phyloP scores from a whole-genome alignment of 805 yeast genomes.

The Candida tammaniensis region DNA sequence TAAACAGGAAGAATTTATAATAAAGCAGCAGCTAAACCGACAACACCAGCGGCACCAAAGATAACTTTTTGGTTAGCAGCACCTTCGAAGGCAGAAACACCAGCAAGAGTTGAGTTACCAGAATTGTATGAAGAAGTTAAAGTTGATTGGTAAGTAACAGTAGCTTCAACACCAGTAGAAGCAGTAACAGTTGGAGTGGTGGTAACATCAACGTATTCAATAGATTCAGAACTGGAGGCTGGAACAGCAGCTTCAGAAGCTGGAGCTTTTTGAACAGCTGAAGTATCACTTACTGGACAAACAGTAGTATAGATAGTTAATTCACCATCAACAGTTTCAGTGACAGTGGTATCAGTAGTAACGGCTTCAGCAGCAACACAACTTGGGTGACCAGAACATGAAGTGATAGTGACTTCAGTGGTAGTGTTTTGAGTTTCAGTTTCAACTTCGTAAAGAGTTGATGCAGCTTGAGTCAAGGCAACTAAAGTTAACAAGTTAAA shows the following conservation, averaged over 20 bases:
- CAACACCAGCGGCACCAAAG: slow-evolving; percentile 38
- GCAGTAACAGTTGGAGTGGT: slow-evolving; percentile 47
- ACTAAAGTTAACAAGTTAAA: slow-evolving; percentile 22
- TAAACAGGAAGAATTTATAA: slow-evolving; percentile 18
- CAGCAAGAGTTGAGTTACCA: slow-evolving; percentile 17
- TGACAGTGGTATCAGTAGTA: slow-evolving; percentile 29
- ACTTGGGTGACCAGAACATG: slow-evolving; percentile 32
- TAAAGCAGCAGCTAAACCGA: slow-evolving; percentile 40
- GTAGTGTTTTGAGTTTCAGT: slow-evolving; percentile 27
- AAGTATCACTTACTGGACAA: slow-evolving; percentile 29
- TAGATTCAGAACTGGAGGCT: slow-evolving; percentile 14
- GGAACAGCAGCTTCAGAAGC: slow-evolving; percentile 13
- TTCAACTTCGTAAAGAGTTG: slow-evolving; percentile 17
- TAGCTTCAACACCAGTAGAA: slow-evolving; percentile 47
- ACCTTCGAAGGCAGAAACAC: slow-evolving; percentile 28
- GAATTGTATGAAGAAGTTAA: slow-evolving; percentile 28
- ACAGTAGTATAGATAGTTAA: slow-evolving; percentile 36
- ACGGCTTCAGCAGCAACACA: slow-evolving; percentile 18
- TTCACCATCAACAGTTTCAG: slow-evolving; percentile 31
- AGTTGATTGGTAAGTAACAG: slow-evolving; percentile 36
- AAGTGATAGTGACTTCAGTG: slow-evolving; percentile 36
- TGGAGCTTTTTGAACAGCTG: slow-evolving; percentile 7
- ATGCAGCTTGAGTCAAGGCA: slow-evolving; percentile 22
- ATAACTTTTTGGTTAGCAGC: slow-evolving; percentile 26
- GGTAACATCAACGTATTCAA: slow-evolving; percentile 46